Evolutionary conservation across 345 rosid genomes (phyloP).

Genomic region (Hypericum perforatum): DNA sequence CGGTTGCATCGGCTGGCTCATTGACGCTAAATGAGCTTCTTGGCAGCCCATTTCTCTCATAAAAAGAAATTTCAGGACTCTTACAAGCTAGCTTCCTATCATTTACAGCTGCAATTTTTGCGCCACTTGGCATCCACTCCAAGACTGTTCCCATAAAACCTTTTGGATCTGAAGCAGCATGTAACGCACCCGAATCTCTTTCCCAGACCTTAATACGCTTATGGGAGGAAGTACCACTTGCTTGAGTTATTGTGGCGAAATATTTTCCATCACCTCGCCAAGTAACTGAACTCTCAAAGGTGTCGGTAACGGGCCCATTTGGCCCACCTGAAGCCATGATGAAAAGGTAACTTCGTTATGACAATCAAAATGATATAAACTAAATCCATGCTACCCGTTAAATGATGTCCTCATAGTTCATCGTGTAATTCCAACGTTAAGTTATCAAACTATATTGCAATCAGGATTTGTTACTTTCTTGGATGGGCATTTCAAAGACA

Average conservation of each 20-base stretch:
- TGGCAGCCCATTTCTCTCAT: slow-evolving; percentile 81
- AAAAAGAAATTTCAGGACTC: slow-evolving; percentile 58
- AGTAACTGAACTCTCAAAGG: slow-evolving; percentile 41
- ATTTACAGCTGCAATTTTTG: slow-evolving; percentile 74
- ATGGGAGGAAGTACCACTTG: slow-evolving; percentile 15
- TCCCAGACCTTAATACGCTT: slow-evolving; percentile 90
- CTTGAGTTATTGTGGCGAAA: slow-evolving; percentile 51
- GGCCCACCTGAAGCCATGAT: slow-evolving; percentile 35
- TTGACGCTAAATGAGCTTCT: slow-evolving; percentile 59
- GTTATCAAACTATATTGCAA: too few species aligned
- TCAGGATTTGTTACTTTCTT: too few species aligned
- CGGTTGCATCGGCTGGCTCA: slow-evolving; percentile 35
- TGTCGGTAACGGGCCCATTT: slow-evolving; percentile 18
- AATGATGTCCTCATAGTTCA: background rate
- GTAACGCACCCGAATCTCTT: slow-evolving; percentile 67
- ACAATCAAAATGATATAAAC: too few species aligned
- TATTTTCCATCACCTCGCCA: slow-evolving; percentile 98
- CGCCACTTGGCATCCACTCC: slow-evolving; percentile 99
- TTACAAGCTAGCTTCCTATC: slow-evolving; percentile 43
- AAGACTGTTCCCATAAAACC: slow-evolving; percentile 51
- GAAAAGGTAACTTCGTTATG: slow-evolving; percentile 8
- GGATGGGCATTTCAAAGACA: too few species aligned
- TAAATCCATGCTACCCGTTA: background rate
- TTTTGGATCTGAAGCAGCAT: slow-evolving; percentile 63
- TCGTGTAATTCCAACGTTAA: too few species aligned